Percentiles rank a stretch among this genome's conserved stretches.
Evolutionary conservation across 2,329 filamentous ascomycete genomes (phyloP).

Genomic region (Aureobasidium subglaciale): DNA sequence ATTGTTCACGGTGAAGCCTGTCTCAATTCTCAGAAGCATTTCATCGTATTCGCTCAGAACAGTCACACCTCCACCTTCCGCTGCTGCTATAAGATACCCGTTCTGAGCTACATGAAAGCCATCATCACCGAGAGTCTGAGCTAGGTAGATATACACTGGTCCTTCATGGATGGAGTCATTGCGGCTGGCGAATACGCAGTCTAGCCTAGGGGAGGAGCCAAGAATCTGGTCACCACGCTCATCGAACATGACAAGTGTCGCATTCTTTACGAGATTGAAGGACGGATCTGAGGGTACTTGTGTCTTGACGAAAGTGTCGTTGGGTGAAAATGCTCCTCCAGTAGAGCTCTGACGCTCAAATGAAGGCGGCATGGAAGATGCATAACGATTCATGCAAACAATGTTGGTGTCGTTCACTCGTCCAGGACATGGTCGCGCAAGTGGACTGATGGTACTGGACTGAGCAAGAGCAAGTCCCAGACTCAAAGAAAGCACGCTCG

Average conservation of each 20-base stretch:
- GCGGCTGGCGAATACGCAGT: conserved; percentile 34
- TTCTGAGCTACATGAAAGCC: conserved; percentile 20
- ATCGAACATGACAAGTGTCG: conserved; percentile 32
- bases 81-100: conserved; percentile 19
- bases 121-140: conserved; percentile 19
- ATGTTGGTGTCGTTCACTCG: conserved; percentile 15
- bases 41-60: conserved; percentile 19
- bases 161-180: conserved; percentile 36
- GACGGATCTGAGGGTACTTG: conserved; percentile 26
- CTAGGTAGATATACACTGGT: conserved; percentile 31
- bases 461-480: conserved; percentile 9
- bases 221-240: conserved; percentile 32
- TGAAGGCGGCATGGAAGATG: conserved; percentile 18
- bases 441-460: conserved; percentile 9
- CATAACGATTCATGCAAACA: conserved; percentile 20
- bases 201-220: conserved; percentile 31
- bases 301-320: conserved; percentile 20
- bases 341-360: conserved; percentile 15
- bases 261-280: conserved; percentile 22
- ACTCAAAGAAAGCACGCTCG: not conserved
- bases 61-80: conserved; percentile 20
- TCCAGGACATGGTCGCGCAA: conserved; percentile 17
- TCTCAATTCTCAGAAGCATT: conserved; percentile 19
- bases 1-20: conserved; percentile 19
- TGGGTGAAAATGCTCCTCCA: not conserved